These are phyloP conservation scores for Trypanosoma theileri DNA, from an alignment of 208 protist species.

Conservation along the genomic window DNA sequence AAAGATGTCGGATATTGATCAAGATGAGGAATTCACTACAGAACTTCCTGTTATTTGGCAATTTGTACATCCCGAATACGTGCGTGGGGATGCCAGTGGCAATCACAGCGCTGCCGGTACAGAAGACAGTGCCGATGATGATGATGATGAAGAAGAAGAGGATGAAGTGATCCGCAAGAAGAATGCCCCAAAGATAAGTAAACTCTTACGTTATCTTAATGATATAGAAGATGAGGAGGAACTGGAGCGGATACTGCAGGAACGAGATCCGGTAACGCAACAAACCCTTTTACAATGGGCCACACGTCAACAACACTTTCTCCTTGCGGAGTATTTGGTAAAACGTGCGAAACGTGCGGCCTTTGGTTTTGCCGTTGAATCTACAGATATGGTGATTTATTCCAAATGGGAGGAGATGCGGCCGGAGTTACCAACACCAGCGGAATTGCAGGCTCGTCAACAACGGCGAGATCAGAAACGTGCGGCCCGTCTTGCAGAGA, in stretches of 20 bases:
- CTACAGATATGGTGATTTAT: conserved; percentile 73
- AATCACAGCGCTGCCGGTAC: conserved; percentile 9
- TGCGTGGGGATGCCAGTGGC: not conserved
- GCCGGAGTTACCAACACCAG: conserved; percentile 67
- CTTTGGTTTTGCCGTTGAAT: conserved; percentile 78
- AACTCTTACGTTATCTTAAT: conserved; percentile 79
- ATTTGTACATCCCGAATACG: conserved; percentile 69
- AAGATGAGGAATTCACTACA: conserved; percentile 46
- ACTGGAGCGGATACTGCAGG: conserved; percentile 59
- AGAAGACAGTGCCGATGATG: conserved; percentile 24
- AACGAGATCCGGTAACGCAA: conserved; percentile 82
- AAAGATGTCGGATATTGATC: conserved; percentile 29
- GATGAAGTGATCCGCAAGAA: conserved; percentile 57
- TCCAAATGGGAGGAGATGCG: conserved; percentile 86
- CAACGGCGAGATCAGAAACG: conserved; percentile 63
- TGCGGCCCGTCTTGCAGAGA: conserved; percentile 52
- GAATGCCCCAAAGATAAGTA: conserved; percentile 63
- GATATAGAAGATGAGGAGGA: conserved; percentile 86
- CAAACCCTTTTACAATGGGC: conserved; percentile 89
- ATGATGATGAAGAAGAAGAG: conserved; percentile 37
- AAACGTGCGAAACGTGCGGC: conserved; percentile 72
- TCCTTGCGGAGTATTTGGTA: conserved; percentile 86
- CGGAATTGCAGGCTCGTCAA: conserved; percentile 75
- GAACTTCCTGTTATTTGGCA: conserved; percentile 80
- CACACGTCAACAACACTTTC: conserved; percentile 76